Base-by-base conservation (phyloP, 768 basidiomycete species). In the Hygrophoropsis aurantiaca region DNA sequence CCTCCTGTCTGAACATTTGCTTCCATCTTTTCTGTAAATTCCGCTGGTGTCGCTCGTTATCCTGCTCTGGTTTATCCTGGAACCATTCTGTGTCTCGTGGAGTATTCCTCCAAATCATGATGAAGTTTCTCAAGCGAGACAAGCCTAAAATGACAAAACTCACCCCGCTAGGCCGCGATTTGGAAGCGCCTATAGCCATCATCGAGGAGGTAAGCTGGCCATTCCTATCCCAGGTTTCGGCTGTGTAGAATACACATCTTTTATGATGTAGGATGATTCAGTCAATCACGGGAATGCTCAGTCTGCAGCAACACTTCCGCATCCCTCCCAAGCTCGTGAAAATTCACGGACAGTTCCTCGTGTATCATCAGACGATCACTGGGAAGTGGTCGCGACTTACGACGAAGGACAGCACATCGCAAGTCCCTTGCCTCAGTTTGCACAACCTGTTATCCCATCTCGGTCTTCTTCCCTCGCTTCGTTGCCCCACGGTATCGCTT, bases 41-140 rank as follows among this genome's bases (percentile, higher is more conserved):
- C 26, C 19, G 23, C 33, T 43, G 21, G 25, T 39, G 27, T 30
- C 27, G 27, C 27, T 30, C 27, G 27, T 30, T 30, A 30, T 30
- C 16, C 36, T 33, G 40, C 40, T 15, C 13, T 19, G 18, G 8
- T 36, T 13, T 20, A 26, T 30, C 20, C 36, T 16, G 36, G 36
- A 16, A 6, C 16, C n/a, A 38, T 38, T 16, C 6, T 30, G 7
- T 30, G 27, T 30, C 23, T 45, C 21, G 40, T 26, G 37, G 30
- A 34, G 40, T 26, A 27, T 15, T n/a, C 9, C 48, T 50, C 48
- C 33, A 40, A 32, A 49, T 58, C 30, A 84, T 83, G 82, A 83
- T 78, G 70, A 83, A 76, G 67, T 64, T 85, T 35, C 84, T 85
- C 48, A 69, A 71, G 20, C 68, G 75, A 44, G 74, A 72, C 59